Percentiles rank a stretch among this genome's conserved stretches.
Evolutionary conservation across 257 asterid species (phyloP).

Genomic region (Ligustrum vulgare): DNA sequence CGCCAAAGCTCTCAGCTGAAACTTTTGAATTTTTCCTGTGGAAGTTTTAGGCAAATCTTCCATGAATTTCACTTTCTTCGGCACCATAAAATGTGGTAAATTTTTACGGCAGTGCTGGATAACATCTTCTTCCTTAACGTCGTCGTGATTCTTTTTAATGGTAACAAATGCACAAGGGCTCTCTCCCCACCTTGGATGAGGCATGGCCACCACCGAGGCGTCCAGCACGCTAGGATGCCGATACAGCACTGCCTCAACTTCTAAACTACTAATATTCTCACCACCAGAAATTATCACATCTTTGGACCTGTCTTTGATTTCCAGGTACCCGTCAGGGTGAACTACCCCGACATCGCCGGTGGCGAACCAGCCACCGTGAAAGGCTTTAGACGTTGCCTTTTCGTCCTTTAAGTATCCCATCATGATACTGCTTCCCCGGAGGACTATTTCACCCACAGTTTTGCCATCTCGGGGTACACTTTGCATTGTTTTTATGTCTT

Average conservation of each 20-base stretch:
- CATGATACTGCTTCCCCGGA: conserved; percentile 82
- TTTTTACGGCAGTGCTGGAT: conserved; percentile 56
- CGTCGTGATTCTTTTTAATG: conserved; percentile 12
- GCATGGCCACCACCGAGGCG: conserved; percentile 95
- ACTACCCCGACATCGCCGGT: conserved; percentile 89
- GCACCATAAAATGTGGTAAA: conserved; percentile 71
- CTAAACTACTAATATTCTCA: conserved; percentile 86
- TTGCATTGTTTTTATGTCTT: conserved; percentile 52
- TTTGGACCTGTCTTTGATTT: conserved; percentile 80
- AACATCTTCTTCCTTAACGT: conserved; percentile 51
- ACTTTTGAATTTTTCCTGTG: conserved; percentile 73
- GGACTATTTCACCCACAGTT: conserved; percentile 69
- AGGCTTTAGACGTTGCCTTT: conserved; percentile 47
- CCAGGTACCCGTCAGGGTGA: conserved; percentile 81
- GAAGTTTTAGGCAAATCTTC: conserved; percentile 70
- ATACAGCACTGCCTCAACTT: conserved; percentile 65
- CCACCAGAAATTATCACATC: conserved; percentile 94
- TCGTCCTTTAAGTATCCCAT: conserved; percentile 77
- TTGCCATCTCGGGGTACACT: conserved; percentile 67
- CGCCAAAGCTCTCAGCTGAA: conserved; percentile 59
- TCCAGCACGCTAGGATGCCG: conserved; percentile 56
- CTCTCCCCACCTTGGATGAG: conserved; percentile 84
- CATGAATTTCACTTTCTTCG: conserved; percentile 61
- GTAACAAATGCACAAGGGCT: conserved; percentile 58
- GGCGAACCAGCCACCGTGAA: conserved; percentile 65